Conservation (phyloP, 805 yeast species). For the Wickerhamiella alocasiicola region DNA sequence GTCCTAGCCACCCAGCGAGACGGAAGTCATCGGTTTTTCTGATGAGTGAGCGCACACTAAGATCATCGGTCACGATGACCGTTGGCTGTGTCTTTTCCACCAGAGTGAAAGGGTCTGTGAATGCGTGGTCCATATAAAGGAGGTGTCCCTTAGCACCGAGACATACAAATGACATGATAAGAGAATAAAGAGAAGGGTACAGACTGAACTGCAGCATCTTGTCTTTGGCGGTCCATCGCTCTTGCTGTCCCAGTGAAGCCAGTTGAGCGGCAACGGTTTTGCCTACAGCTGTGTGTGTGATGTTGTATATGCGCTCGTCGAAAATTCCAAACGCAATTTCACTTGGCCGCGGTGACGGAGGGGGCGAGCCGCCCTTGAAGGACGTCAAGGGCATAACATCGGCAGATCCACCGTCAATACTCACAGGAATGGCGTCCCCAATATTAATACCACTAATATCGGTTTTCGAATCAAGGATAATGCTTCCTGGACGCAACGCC, state of each 20-base stretch:
- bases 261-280: slow-evolving; percentile 29
- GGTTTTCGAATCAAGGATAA: slow-evolving; percentile 5
- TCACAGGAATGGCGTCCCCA: slow-evolving; percentile 6
- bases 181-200: slow-evolving; percentile 19
- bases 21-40: slow-evolving; percentile 19
- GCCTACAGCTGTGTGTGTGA: slow-evolving; percentile 23
- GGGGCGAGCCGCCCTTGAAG: neutral
- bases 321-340: neutral
- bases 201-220: slow-evolving; percentile 25
- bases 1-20: slow-evolving; percentile 14
- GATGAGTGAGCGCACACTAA: slow-evolving; percentile 22
- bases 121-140: slow-evolving; percentile 15
- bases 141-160: slow-evolving; percentile 21
- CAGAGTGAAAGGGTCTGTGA: slow-evolving; percentile 18
- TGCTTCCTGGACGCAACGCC: slow-evolving; percentile 6
- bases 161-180: slow-evolving; percentile 25
- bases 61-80: slow-evolving; percentile 25
- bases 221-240: slow-evolving; percentile 24
- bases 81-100: slow-evolving; percentile 22
- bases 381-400: slow-evolving; percentile 11
- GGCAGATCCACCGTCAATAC: slow-evolving; percentile 1
- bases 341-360: neutral
- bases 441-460: neutral
- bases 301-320: slow-evolving; percentile 2
- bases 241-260: slow-evolving; percentile 24